Evolutionary conservation across 2,329 filamentous ascomycete genomes (phyloP).

Genomic region (Lecanicillium sp.): DNA sequence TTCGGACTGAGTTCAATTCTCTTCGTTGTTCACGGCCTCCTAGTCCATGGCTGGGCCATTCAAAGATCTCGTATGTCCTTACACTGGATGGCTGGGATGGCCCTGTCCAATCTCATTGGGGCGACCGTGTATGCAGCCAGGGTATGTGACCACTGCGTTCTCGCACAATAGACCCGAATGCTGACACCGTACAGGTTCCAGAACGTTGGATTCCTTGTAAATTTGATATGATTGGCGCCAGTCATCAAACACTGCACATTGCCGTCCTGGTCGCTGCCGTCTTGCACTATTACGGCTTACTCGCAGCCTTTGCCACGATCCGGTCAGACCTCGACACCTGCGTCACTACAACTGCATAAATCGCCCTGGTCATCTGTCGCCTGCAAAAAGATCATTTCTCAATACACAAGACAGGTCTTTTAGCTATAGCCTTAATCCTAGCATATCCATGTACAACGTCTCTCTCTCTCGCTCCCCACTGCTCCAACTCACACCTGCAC

Average conservation of each 20-base stretch:
- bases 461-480: no score
- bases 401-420: no score
- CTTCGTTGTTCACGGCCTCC: conserved; percentile 9
- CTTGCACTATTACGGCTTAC: no score
- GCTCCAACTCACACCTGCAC: no score
- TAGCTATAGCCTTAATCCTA: no score
- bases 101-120: conserved; percentile 10
- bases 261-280: background rate
- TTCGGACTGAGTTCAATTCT: conserved; percentile 12
- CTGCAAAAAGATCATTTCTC: no score
- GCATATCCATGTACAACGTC: no score
- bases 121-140: conserved; percentile 8
- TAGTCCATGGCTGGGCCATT: conserved; percentile 11
- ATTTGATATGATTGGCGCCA: conserved; percentile 10
- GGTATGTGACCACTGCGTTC: background rate
- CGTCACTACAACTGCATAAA: no score
- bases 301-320: no score
- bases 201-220: conserved; percentile 8
- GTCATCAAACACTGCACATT: conserved; percentile 10
- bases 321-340: no score
- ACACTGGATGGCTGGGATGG: conserved; percentile 11
- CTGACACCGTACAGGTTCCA: conserved; percentile 7
- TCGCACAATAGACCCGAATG: background rate
- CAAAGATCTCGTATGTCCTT: conserved; percentile 11
- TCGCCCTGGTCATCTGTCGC: no score